Conservation (phyloP, 1,139 yeast genomes). For the Yamadazyma atmosphaerica region DNA sequence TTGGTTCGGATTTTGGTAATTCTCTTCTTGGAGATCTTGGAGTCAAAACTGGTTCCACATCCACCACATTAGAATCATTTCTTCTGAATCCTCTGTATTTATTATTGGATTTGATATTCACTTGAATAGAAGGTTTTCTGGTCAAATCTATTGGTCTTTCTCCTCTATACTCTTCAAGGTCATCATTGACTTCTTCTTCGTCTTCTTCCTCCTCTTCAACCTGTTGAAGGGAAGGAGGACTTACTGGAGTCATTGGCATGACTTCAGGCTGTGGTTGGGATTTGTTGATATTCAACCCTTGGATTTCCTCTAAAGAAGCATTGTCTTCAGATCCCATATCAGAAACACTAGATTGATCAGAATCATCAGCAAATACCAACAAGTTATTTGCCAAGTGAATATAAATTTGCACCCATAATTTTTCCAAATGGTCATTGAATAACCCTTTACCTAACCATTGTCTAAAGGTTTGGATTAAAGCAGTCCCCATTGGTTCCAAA, state of each 20-base stretch:
- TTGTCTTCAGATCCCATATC: conserved; percentile 12
- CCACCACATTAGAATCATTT: conserved; percentile 26
- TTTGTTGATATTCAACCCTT: conserved; percentile 19
- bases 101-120: conserved; percentile 21
- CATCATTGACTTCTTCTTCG: conserved; percentile 9
- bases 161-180: conserved; percentile 8
- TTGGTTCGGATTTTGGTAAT: conserved; percentile 6
- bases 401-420: conserved; percentile 43
- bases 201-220: conserved; percentile 13
- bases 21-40: conserved; percentile 19
- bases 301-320: conserved; percentile 16
- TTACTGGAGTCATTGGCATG: conserved; percentile 13
- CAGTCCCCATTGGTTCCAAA: conserved; percentile 46
- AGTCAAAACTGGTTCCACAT: conserved; percentile 14
- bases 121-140: conserved; percentile 16
- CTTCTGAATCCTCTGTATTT: conserved; percentile 51
- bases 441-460: conserved; percentile 35
- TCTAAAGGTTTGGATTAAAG: conserved; percentile 40
- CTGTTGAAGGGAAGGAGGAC: conserved; percentile 16
- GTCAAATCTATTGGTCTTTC: conserved; percentile 16
- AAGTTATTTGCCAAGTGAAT: conserved; percentile 41
- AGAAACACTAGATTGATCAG: conserved; percentile 12
- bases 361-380: conserved; percentile 25
- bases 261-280: conserved; percentile 7
- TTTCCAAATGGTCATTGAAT: conserved; percentile 35